Conservation (phyloP, 805 yeast genomes). For the Wickerhamiella hasegawae region DNA sequence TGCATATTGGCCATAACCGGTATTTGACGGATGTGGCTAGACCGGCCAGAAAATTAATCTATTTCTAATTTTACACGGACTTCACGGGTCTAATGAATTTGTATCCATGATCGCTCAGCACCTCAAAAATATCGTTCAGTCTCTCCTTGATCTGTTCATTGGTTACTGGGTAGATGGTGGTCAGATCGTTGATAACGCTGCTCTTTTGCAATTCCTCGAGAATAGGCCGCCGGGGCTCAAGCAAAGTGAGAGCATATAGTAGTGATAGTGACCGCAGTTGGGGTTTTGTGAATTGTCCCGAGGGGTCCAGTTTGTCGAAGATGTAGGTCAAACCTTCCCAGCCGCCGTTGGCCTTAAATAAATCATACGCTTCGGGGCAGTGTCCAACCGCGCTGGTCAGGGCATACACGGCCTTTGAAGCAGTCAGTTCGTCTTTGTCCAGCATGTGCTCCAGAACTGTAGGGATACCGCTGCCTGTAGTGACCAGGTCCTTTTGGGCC, state of each 20-base stretch:
- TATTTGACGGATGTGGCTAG: too few species aligned
- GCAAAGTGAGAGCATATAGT: not conserved
- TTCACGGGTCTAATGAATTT: not conserved
- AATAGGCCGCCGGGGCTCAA: too few species aligned
- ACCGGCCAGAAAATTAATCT: too few species aligned
- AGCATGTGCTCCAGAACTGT: constrained; percentile 17
- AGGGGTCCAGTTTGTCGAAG: constrained; percentile 4
- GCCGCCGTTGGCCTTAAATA: constrained; percentile 45
- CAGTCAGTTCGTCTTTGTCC: constrained; percentile 22
- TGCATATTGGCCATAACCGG: too few species aligned
- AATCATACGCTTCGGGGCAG: constrained; percentile 35
- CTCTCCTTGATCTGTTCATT: not conserved
- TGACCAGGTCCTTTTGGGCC: constrained; percentile 47
- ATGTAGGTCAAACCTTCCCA: constrained; percentile 35
- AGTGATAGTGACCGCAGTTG: constrained; percentile 2
- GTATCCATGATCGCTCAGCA: not conserved
- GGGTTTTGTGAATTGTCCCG: not conserved
- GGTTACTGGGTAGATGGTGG: constrained; percentile 1
- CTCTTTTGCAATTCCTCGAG: constrained; percentile 1
- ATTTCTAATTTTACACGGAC: too few species aligned
- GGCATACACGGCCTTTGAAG: constrained; percentile 61
- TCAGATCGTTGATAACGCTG: not conserved
- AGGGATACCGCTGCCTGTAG: constrained; percentile 18
- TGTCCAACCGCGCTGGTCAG: constrained; percentile 60
- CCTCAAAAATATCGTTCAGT: not conserved